Evolutionary conservation across 140 eudicot genomes (phyloP).

Genomic region (Erigeron philadelphicus): DNA sequence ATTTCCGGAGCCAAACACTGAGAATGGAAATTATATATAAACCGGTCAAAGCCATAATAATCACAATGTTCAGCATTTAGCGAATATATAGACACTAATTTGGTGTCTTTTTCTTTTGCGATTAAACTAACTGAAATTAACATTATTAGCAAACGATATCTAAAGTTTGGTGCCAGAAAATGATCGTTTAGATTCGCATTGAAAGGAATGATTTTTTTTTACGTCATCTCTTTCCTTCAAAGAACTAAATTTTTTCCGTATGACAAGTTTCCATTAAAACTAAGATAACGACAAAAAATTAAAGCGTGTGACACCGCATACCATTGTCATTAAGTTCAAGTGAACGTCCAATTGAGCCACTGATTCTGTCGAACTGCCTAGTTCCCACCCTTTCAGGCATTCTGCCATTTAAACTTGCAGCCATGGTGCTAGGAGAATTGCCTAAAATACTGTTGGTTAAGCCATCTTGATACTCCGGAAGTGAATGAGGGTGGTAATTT

Average conservation of each 20-base stretch:
- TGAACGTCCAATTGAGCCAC: constrained; percentile 43
- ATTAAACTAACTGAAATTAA: neutral
- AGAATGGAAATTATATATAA: constrained; percentile 2
- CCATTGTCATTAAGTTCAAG: constrained; percentile 52
- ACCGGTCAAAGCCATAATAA: neutral
- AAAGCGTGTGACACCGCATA: constrained; percentile 9
- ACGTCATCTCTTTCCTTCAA: no score
- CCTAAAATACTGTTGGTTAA: constrained; percentile 39
- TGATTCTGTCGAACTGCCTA: constrained; percentile 49
- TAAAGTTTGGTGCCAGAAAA: neutral
- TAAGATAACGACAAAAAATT: neutral
- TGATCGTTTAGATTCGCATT: neutral
- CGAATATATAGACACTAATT: no score
- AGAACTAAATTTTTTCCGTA: neutral
- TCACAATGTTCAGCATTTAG: neutral
- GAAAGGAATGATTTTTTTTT: neutral
- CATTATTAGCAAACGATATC: neutral
- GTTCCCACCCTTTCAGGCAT: constrained; percentile 49
- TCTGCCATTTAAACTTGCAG: constrained; percentile 38
- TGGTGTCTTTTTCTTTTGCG: no score
- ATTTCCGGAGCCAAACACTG: constrained; percentile 70
- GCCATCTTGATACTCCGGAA: constrained; percentile 70
- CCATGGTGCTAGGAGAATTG: constrained; percentile 42
- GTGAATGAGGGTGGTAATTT: constrained; percentile 72
- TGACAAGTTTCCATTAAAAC: neutral